Evolutionary conservation across 495 filamentous ascomycete species (phyloP), one percentile per base, ranked within the genome.

Genomic region (Podospora tetraspora): DNA sequence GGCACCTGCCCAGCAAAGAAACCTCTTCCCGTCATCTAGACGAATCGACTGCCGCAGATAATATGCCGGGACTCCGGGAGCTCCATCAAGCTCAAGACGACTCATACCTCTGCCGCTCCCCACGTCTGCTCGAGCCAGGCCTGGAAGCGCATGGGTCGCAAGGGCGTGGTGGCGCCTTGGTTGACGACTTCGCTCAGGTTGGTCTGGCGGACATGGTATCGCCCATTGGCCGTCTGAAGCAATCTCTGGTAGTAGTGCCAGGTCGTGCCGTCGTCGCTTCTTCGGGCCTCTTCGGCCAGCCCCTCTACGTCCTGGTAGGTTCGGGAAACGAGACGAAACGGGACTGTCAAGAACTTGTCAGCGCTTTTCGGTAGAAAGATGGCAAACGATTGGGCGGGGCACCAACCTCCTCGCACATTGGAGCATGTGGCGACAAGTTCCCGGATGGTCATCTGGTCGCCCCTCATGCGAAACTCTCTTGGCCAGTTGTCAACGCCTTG

Each of bases 401-500:
- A 59, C 74, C 79, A 56, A 84, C 83, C 73, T 71, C 77, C 74
- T 59, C 76, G 74, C 32, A 81, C 79, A 16, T 73, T 69, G 58
- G 81, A 81, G 57, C 80, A 84, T 24, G 78, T 77, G 56, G 72
- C 68, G 21, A 87, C 76, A 30, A 89, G 71, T 57, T 85, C 82
- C 10, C 79, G 77, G 1, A 87, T 78, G n/a, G 79, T 82, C 73
- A 90, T 76, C 9, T 84, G 79, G 63, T 90, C 86, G 32, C 89
- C 90, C 61, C 81, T 79, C 84, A 92, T 87, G 62, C 83, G 80
- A 61, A 88, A 84, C 70, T 92, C 89, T n/a, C 76, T 74, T 8
- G 89, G 90, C 90, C 90, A 92, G 43, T 76, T 78, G 10, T 79
- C 79, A 43, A 88, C 78, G 4, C 85, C 86, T 27, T 91, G 72